Evolutionary conservation across 1,284 basidiomycete species (phyloP).

Genomic region (Rhodotorula sp.): DNA sequence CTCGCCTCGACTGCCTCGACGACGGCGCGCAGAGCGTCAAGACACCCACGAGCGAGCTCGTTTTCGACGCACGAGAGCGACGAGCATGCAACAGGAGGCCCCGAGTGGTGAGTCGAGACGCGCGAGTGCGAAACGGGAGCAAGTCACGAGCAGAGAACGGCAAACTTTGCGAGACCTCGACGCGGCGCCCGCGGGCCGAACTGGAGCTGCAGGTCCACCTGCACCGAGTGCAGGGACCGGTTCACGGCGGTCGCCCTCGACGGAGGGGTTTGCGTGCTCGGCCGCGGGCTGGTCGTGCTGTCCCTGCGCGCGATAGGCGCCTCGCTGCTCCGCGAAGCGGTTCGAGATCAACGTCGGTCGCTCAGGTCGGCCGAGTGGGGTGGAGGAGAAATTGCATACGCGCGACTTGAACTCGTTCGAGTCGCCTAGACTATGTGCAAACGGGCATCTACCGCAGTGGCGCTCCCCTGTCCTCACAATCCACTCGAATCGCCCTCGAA

Average conservation of each 20-base stretch:
- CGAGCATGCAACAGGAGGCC: background rate
- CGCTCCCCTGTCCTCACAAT: too few relatives aligned
- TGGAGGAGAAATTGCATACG: background rate
- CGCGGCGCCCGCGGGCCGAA: background rate
- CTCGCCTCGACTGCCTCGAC: background rate
- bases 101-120: background rate
- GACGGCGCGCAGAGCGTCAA: background rate
- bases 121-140: background rate
- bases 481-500: too few relatives aligned
- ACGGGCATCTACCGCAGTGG: background rate
- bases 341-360: background rate
- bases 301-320: background rate
- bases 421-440: background rate
- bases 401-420: background rate
- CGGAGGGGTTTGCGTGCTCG: background rate
- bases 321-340: background rate
- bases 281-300: background rate
- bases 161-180: background rate
- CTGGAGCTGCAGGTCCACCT: background rate
- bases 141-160: background rate
- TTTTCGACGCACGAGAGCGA: background rate
- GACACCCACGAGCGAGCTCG: background rate
- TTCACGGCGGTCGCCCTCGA: background rate
- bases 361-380: constrained; percentile 3
- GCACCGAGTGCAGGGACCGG: background rate